A percentile compares a stretch with the other conserved stretches of the same genome.
Conservation (phyloP, 2,329 filamentous ascomycete species). For the Exophiala viscosa region DNA sequence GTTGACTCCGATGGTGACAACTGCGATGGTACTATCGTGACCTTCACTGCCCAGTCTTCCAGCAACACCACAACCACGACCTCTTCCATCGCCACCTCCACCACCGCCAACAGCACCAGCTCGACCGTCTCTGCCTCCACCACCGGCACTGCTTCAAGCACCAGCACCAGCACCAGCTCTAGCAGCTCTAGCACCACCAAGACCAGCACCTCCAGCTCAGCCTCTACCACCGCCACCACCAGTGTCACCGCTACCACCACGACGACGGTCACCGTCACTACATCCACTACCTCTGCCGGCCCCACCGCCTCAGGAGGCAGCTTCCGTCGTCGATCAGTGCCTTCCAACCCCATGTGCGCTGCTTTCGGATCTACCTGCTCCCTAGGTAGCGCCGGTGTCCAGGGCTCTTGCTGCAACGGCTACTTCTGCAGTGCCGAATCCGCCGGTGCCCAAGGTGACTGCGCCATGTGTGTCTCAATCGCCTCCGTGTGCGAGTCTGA, state of each 20-base stretch:
- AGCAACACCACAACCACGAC: too few relatives aligned
- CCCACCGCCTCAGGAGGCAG: background rate
- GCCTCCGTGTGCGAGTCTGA: too few relatives aligned
- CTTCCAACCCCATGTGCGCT: background rate
- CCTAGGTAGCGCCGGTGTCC: conserved; percentile 1
- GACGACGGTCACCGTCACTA: background rate
- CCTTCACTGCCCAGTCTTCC: too few relatives aligned
- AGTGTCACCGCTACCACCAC: background rate
- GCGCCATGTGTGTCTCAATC: too few relatives aligned
- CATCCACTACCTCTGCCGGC: background rate
- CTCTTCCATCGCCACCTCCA: too few relatives aligned
- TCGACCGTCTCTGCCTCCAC: too few relatives aligned
- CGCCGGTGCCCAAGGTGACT: background rate
- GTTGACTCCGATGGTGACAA: too few relatives aligned
- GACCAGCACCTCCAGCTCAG: background rate
- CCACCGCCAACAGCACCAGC: too few relatives aligned
- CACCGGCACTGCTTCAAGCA: too few relatives aligned
- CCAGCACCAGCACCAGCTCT: background rate
- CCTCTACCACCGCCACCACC: background rate
- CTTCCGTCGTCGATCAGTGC: background rate
- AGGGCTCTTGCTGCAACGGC: background rate
- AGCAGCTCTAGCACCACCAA: background rate
- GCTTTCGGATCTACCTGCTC: too few relatives aligned
- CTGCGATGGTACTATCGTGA: too few relatives aligned
- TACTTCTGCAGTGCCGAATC: background rate